Evolutionary conservation across 495 filamentous ascomycete species (phyloP), one percentile per base, ranked within the genome.

Genomic region (Chaetomium cochliodes): DNA sequence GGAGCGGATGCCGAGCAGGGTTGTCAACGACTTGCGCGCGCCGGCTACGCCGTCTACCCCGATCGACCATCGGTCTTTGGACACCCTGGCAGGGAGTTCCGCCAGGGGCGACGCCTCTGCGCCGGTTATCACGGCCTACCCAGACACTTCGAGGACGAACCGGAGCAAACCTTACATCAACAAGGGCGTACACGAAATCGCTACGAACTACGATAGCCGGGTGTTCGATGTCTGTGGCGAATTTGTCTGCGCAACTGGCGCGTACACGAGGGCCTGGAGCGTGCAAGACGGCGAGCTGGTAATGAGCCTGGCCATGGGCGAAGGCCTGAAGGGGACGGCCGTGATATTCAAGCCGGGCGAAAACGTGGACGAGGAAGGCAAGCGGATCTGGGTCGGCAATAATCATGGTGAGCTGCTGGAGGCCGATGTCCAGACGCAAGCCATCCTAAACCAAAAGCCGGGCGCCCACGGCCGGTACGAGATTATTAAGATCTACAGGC

Each of bases 381-480:
- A 82, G 52, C 84, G 87, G 16, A 65, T 98, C n/a, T 98, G 94
- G 94, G 82, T 98, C 18, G 94, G 94, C 0, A 96, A 87, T 37
- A 96, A 86, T 69, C 76, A 84, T 52, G 94, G 94, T 28, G 96
- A 97, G 64, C 77, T 98, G 20, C 83, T 93, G 51, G 94, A 98
- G 77, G 80, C 96, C 53, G 92, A 97, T 76, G 85, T 98, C 64
- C 70, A 78, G 3, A 83, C 84, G 5, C 87, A 91, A 65, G 85
- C 81, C 28, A 80, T 96, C 44, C 78, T 88, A 11, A 77, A 82
- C 52, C 87, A 81, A 6, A 89, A 87, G 65, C 74, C 83, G 12
- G 85, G 79, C 69, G 90, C 92, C 20, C 94, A 97, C 65, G 86
- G 86, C 1, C 87, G 92, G 39, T 81, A 88, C 54, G 91, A 96